phyloP scores from a whole-genome alignment of 2,329 filamentous ascomycete species.

The Colletotrichum abscissum region DNA sequence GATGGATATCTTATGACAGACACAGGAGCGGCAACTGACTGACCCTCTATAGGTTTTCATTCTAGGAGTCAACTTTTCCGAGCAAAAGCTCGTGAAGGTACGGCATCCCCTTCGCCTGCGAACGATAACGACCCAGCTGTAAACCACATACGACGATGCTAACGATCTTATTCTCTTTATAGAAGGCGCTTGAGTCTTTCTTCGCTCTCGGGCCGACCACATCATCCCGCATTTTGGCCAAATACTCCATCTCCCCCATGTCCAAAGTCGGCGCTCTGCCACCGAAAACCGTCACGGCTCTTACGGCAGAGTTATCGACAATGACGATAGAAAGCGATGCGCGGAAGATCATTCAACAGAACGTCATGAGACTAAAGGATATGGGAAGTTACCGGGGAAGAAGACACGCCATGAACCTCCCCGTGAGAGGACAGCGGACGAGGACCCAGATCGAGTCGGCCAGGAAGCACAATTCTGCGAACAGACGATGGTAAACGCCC shows the following conservation, averaged over 20 bases:
- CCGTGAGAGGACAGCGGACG: slow-evolving; percentile 90
- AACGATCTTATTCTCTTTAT: slow-evolving; percentile 12
- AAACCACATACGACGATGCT: slow-evolving; percentile 13
- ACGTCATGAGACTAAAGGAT: slow-evolving; percentile 87
- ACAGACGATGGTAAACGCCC: slow-evolving; percentile 53
- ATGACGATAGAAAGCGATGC: slow-evolving; percentile 97
- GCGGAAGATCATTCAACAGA: slow-evolving; percentile 80
- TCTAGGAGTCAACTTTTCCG: slow-evolving; percentile 86
- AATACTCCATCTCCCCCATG: slow-evolving; percentile 86
- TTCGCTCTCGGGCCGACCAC: slow-evolving; percentile 83
- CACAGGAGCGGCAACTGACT: not conserved
- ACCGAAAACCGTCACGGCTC: slow-evolving; percentile 80
- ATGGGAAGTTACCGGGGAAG: slow-evolving; percentile 91
- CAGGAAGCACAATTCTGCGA: slow-evolving; percentile 70
- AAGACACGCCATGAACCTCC: slow-evolving; percentile 91
- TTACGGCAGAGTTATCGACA: slow-evolving; percentile 86
- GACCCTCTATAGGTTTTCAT: slow-evolving; percentile 76
- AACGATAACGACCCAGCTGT: not conserved
- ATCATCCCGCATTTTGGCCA: slow-evolving; percentile 83
- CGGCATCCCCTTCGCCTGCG: slow-evolving; percentile 37
- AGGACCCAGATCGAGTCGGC: slow-evolving; percentile 76
- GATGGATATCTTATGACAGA: not conserved
- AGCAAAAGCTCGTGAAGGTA: slow-evolving; percentile 86
- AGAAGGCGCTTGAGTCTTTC: slow-evolving; percentile 84
- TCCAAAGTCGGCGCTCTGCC: slow-evolving; percentile 81